These are phyloP conservation scores for Flueggea neowawraea DNA, from an alignment of 441 rosid species.

Conservation along the genomic window DNA sequence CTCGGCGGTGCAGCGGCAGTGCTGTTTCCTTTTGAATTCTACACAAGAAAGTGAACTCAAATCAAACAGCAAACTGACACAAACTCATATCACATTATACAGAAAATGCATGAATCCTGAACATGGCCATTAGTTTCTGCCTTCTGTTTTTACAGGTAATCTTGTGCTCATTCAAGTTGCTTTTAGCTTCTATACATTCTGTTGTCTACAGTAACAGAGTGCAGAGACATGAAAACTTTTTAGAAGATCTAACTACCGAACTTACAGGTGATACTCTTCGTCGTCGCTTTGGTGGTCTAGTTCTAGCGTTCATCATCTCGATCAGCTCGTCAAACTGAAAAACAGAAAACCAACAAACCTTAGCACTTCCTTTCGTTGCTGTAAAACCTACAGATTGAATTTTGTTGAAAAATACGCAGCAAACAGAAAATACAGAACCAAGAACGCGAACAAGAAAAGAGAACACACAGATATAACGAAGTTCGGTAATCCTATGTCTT, in stretches of 20 bases:
- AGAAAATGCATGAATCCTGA: no score
- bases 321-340: slow-evolving; percentile 35
- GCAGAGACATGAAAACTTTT: no score
- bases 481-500: no score
- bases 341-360: not conserved
- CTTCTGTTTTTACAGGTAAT: no score
- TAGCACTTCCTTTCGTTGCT: not conserved
- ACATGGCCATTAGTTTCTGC: no score
- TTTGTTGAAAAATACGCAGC: not conserved
- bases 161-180: no score
- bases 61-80: not conserved
- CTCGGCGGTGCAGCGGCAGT: slow-evolving; percentile 16
- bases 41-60: not conserved
- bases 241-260: not conserved
- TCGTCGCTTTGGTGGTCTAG: slow-evolving; percentile 26
- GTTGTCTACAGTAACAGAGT: not conserved
- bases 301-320: slow-evolving; percentile 26
- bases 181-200: no score
- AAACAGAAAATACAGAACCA: not conserved
- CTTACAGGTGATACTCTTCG: slow-evolving; percentile 21
- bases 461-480: no score
- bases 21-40: slow-evolving; percentile 22
- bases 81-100: no score
- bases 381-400: not conserved
- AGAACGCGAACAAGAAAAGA: no score